These are phyloP conservation scores for Arabidopsis arenosa DNA, from an alignment of 345 rosid species.

Conservation along the genomic window DNA sequence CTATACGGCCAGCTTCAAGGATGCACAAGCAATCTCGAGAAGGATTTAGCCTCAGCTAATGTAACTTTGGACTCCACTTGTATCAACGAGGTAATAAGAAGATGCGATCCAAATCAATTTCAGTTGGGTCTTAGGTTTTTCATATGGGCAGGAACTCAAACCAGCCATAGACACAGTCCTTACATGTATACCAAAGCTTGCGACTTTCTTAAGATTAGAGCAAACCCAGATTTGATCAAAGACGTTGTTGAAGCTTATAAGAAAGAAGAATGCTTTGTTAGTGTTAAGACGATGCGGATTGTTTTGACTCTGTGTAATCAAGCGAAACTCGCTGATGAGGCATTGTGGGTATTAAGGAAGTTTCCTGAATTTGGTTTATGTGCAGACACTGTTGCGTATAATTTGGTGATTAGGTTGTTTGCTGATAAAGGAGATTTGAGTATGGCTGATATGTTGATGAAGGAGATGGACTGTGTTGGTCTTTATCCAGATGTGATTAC, in stretches of 20 bases:
- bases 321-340: conserved; percentile 66
- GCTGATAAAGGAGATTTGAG: conserved; percentile 66
- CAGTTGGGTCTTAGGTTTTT: conserved; percentile 74
- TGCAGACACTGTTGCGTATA: conserved; percentile 59
- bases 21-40: conserved; percentile 54
- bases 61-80: conserved; percentile 56
- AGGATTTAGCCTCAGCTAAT: conserved; percentile 49
- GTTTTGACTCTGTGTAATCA: conserved; percentile 71
- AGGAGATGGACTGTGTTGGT: conserved; percentile 68
- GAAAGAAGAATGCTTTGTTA: conserved; percentile 57
- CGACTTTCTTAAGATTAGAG: conserved; percentile 56
- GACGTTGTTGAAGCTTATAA: conserved; percentile 63
- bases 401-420: conserved; percentile 70
- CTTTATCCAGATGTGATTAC: conserved; percentile 73
- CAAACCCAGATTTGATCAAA: conserved; percentile 54
- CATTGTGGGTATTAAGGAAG: conserved; percentile 69
- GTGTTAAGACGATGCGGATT: conserved; percentile 63
- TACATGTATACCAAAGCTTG: conserved; percentile 71
- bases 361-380: conserved; percentile 63
- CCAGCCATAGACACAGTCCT: conserved; percentile 66
- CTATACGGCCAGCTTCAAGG: conserved; percentile 51
- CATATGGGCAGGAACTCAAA: conserved; percentile 78
- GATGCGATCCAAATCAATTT: conserved; percentile 51
- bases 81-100: conserved; percentile 60
- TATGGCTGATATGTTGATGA: conserved; percentile 63